phyloP scores from a whole-genome alignment of 768 basidiomycete genomes.

The Lentinula edodes region DNA sequence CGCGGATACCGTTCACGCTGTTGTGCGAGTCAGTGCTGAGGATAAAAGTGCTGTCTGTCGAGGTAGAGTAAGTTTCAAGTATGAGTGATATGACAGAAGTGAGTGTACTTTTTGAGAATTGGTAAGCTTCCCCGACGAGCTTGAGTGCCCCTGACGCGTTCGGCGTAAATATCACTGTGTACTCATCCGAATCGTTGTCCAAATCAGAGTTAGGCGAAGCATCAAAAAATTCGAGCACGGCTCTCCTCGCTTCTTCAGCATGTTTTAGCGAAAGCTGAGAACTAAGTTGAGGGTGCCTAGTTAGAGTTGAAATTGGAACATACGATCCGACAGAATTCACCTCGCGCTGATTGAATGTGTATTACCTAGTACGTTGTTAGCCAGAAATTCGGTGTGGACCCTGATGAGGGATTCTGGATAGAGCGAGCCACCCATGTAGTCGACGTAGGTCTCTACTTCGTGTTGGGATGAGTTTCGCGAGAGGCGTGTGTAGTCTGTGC shows the following conservation, averaged over 20 bases:
- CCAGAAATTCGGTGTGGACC: conserved; percentile 66
- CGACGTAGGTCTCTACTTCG: conserved; percentile 70
- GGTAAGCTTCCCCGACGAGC: conserved; percentile 77
- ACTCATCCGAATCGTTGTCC: conserved; percentile 31
- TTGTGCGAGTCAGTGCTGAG: conserved; percentile 80
- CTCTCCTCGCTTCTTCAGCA: conserved; percentile 63
- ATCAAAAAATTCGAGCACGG: conserved; percentile 72
- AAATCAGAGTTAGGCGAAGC: conserved; percentile 39
- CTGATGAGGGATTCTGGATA: conserved; percentile 76
- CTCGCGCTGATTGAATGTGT: conserved; percentile 82
- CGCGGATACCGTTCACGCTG: conserved; percentile 76
- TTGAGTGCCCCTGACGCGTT: conserved; percentile 80
- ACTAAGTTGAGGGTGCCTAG: conserved; percentile 26
- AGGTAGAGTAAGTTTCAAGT: conserved; percentile 56
- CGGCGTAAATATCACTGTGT: conserved; percentile 77
- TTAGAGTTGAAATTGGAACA: conserved; percentile 4
- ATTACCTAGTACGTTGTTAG: conserved; percentile 65
- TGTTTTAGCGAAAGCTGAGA: conserved; percentile 64
- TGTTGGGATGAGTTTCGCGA: conserved; percentile 26
- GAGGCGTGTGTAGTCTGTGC: conserved; percentile 55
- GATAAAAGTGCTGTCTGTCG: conserved; percentile 50
- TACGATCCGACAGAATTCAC: conserved; percentile 29
- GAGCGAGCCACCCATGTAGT: conserved; percentile 81
- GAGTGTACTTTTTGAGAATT: conserved; percentile 49
- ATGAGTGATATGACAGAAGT: conserved; percentile 71